Evolutionary conservation across 306 rosid genomes (phyloP), one percentile per base, ranked within the genome.

Genomic region (Fragaria vesca): DNA sequence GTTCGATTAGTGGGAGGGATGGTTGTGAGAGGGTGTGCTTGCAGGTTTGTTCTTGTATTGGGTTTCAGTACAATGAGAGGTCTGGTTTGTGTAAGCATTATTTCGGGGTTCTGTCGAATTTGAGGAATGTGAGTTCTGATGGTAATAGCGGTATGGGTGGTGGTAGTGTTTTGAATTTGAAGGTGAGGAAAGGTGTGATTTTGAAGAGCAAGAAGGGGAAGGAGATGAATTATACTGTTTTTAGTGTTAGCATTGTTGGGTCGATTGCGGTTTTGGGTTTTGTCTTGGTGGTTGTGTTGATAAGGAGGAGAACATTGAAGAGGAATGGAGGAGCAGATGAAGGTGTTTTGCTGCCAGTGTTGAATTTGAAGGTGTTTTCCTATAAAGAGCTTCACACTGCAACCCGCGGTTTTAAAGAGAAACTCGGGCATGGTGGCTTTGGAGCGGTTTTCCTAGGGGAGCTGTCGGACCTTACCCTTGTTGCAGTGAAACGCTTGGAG

Each of bases 361-460:
- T 81, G 86, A 89, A 86, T 85, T 73, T 91, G 85, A 83, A 75
- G 81, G 84, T 93, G 26, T 93, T 93, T 81, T 81, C 91, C 30
- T 88, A 87, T 76, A 91, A 91, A 75, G 97, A 93, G 83, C 97
- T 93, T 72, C 91, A 88, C 12, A 46, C 69, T 76, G 93, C 90
- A 0, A 93, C 98, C 0, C 77, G 89, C 21, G 88, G 89, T 24
- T 93, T 93, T 76, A 85, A 91, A 1, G 93, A 89, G 69, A 91
- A 93, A 74, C 79, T 93, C 0, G 98, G 98, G 38, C 95, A 91
- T 60, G 97, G 98, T 12, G 98, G 98, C 28, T 93, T 93, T 57
- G 98, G 98, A 75, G 89, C 93, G 0, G 98, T 93, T 61, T 91
- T 91, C 75, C 93, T 81, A 61, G 98, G 98, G 15, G 86, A 84